Evolutionary conservation across 2,329 filamentous ascomycete genomes (phyloP).

Genomic region (Tolypocladium nubicola): DNA sequence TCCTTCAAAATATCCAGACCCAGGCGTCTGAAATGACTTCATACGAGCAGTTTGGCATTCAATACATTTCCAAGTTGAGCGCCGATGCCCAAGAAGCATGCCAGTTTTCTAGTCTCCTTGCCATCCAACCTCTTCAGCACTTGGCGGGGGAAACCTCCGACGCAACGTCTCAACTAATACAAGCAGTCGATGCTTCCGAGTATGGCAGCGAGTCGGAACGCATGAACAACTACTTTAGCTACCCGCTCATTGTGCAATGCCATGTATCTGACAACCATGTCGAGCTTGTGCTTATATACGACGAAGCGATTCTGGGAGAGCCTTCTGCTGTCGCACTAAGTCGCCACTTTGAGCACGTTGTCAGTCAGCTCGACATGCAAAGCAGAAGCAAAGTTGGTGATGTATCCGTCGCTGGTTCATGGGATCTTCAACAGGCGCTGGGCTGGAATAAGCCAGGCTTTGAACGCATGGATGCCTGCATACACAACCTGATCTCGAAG

Average conservation of each 20-base stretch:
- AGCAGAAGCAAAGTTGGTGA: background rate
- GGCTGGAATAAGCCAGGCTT: background rate
- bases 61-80: slow-evolving; percentile 3
- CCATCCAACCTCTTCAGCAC: background rate
- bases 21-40: slow-evolving; percentile 7
- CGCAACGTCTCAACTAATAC: background rate
- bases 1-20: slow-evolving; percentile 7
- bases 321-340: background rate
- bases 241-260: background rate
- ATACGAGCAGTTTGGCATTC: slow-evolving; percentile 8
- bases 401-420: background rate
- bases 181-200: background rate
- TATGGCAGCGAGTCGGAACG: background rate
- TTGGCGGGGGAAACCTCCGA: background rate
- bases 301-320: background rate
- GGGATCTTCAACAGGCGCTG: background rate
- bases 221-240: slow-evolving; percentile 2
- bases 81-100: background rate
- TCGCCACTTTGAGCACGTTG: background rate
- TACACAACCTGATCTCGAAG: background rate
- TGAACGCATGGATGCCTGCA: background rate
- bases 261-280: background rate
- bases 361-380: background rate
- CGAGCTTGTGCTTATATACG: background rate
- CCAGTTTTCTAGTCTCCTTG: slow-evolving; percentile 2